phyloP scores from a whole-genome alignment of 176 grass and related monocot genomes.

The Rhynchospora pubera region DNA sequence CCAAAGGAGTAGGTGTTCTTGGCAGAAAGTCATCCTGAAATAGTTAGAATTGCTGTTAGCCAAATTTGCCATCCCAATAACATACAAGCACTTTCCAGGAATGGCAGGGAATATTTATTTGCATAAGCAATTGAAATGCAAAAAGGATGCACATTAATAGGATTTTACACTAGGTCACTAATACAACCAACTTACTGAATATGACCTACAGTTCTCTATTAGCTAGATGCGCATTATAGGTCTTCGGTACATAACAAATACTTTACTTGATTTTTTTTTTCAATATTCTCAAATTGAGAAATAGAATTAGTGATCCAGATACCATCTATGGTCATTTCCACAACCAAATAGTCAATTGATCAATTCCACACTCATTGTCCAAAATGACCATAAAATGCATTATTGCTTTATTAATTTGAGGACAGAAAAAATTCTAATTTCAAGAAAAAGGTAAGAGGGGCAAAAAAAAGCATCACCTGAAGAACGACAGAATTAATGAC shows the following conservation, averaged over 20 bases:
- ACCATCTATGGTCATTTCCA: not conserved
- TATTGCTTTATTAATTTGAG: not conserved
- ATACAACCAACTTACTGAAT: not conserved
- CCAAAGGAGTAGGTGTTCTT: constrained; percentile 86
- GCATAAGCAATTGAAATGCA: not conserved
- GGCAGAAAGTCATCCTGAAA: constrained; percentile 97
- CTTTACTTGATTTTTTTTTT: not conserved
- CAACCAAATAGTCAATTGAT: not conserved
- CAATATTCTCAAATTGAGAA: not conserved
- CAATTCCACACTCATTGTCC: too few species aligned
- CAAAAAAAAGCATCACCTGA: constrained; percentile 45
- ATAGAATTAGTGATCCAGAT: not conserved
- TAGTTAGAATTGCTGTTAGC: not conserved
- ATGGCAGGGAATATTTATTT: not conserved
- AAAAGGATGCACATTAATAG: not conserved
- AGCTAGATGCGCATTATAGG: not conserved
- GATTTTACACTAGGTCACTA: not conserved
- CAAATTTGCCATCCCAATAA: not conserved
- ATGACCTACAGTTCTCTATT: not conserved
- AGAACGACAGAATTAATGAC: constrained; percentile 86
- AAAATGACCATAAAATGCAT: not conserved
- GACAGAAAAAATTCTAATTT: not conserved
- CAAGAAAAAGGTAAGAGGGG: not conserved
- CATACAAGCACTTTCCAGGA: not conserved
- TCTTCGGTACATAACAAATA: not conserved